A percentile compares a stretch with the other conserved stretches of the same genome.
Evolutionary conservation across 2,329 filamentous ascomycete genomes (phyloP).

Genomic region (Pyricularia grisea): DNA sequence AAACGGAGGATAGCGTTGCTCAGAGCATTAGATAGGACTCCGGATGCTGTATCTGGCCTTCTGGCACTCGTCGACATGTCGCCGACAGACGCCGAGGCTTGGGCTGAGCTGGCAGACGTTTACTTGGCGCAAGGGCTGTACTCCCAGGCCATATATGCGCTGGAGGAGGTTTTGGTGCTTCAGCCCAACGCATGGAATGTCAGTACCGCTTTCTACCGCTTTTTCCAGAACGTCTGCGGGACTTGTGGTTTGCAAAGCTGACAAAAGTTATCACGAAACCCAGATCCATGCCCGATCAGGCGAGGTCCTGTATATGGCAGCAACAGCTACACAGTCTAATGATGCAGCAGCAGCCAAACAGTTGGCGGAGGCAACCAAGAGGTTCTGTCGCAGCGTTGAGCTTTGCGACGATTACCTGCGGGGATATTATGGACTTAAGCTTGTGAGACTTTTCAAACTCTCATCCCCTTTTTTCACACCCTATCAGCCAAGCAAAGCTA

Average conservation of each 20-base stretch:
- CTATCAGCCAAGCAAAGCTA: neutral
- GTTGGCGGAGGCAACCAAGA: constrained; percentile 65
- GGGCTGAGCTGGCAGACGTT: constrained; percentile 83
- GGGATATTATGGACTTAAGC: constrained; percentile 84
- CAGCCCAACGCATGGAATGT: constrained; percentile 95
- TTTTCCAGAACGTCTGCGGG: neutral
- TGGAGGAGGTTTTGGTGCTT: constrained; percentile 84
- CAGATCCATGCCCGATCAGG: constrained; percentile 82
- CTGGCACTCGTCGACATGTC: constrained; percentile 69
- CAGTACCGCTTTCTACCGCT: constrained; percentile 26
- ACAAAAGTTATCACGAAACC: constrained; percentile 3
- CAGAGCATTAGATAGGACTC: constrained; percentile 56
- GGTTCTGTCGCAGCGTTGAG: constrained; percentile 86
- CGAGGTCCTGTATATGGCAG: constrained; percentile 69
- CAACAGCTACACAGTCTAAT: constrained; percentile 29
- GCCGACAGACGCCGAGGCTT: constrained; percentile 86
- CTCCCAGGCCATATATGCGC: constrained; percentile 73
- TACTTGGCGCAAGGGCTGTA: constrained; percentile 74
- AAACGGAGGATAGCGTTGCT: constrained; percentile 80
- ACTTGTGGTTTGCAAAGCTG: neutral
- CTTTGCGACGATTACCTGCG: constrained; percentile 88
- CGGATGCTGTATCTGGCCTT: constrained; percentile 68
- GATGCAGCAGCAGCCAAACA: constrained; percentile 34
- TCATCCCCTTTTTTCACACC: neutral
- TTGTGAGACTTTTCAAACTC: constrained; percentile 39